Evolutionary conservation across 768 basidiomycete species (phyloP).

Genomic region (Panaeolus cyanescens): DNA sequence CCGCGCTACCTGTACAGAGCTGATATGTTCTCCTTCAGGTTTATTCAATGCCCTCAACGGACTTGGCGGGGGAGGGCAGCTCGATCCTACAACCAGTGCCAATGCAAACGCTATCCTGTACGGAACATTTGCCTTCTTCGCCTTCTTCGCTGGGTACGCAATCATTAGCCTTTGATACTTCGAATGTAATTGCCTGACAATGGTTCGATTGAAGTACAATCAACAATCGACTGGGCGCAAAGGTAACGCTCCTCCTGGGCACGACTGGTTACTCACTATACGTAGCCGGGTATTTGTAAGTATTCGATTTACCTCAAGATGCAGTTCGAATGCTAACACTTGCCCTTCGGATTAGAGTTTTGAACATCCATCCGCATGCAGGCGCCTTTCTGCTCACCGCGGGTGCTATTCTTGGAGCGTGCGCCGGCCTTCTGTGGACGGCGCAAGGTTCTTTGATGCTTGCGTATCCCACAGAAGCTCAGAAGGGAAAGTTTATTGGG

Average conservation of each 20-base stretch:
- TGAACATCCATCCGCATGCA: slow-evolving; percentile 67
- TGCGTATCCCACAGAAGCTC: slow-evolving; percentile 74
- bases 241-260: slow-evolving; percentile 71
- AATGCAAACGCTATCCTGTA: slow-evolving; percentile 73
- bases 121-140: slow-evolving; percentile 43
- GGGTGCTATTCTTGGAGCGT: slow-evolving; percentile 74
- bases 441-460: slow-evolving; percentile 83
- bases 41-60: slow-evolving; percentile 80
- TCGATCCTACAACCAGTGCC: slow-evolving; percentile 64
- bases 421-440: slow-evolving; percentile 74
- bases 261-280: slow-evolving; percentile 76
- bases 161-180: not conserved
- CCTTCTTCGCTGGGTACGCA: slow-evolving; percentile 58
- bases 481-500: slow-evolving; percentile 76
- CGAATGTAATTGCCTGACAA: not conserved
- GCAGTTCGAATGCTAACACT: not conserved
- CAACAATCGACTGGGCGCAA: slow-evolving; percentile 77
- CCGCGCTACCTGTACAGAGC: not conserved
- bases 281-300: slow-evolving; percentile 71
- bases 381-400: slow-evolving; percentile 66
- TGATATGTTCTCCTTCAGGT: slow-evolving; percentile 35
- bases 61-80: slow-evolving; percentile 76
- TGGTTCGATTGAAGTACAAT: slow-evolving; percentile 49
- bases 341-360: slow-evolving; percentile 39
- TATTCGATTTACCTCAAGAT: not conserved